Evolutionary conservation across 371 early-diverging fungal genomes (phyloP), one percentile per base, ranked within the genome.

Genomic region (Zopfochytrium polystomum): DNA sequence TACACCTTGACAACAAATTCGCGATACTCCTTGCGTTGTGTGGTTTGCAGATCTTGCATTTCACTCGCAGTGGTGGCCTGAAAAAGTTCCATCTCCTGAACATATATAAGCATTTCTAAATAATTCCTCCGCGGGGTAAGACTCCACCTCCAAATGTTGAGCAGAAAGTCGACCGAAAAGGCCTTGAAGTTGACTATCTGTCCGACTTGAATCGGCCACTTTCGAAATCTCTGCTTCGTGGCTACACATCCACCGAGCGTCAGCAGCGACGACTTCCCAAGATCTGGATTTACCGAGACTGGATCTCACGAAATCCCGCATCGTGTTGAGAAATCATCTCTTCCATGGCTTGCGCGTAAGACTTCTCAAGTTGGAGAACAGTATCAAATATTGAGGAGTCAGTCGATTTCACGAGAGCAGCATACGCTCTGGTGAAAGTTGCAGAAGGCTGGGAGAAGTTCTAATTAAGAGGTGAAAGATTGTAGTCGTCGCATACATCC

Each of bases 1-100:
- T 85, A 83, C 3, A 86, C 68, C 54, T 83, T 81, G 30, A 82
- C 65, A 23, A 88, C 82, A 65, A 88, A 87, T 38, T 83, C 83
- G 23, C 82, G 73, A 55, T 85, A 88, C 67, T 88, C 85, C 43
- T 71, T 67, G 25, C 81, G 75, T 64, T 88, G 88, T 2, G 78
- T 74, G 23, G 73, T 63, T 53, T 85, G 80, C 5, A 80, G 64
- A 43, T 84, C 81, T 34, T 84, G 75, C 1, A 88, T 59, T 52
- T 84, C 80, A 13, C 82, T 84, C 11, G 72, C 83, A 77, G 78
- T 81, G 0, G 84, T 84, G 22, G 83, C 86, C 58, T 81, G 82
- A 29, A 78, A 69, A 9, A 85, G 60, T 53, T 85, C 84, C 69
- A 81, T 73, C 49, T 85, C 82, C 73, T 79, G 31, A 32, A 3